Conservation (phyloP, 352 stramenopile species). For the Thraustochytrium striatum region DNA sequence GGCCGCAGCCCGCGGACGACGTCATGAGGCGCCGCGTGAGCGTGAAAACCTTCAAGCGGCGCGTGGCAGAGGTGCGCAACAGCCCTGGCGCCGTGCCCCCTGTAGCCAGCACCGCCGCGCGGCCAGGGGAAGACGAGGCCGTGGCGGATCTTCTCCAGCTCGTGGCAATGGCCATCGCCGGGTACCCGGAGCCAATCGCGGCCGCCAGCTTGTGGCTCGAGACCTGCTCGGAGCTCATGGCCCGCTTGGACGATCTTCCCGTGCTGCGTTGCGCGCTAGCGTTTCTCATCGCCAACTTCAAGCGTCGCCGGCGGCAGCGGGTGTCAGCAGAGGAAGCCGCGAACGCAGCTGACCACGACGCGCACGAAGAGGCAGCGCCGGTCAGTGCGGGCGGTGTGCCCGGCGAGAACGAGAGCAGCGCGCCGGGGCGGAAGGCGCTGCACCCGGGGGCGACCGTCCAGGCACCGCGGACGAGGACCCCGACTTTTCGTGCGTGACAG, state of each 20-base stretch:
- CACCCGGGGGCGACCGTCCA: conserved; percentile 56
- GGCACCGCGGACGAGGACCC: conserved; percentile 64
- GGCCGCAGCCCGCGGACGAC: neutral
- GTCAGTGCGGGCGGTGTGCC: neutral
- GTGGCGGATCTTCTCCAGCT: conserved; percentile 69
- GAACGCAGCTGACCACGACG: too few relatives aligned
- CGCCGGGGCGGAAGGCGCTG: neutral
- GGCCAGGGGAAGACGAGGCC: conserved; percentile 49
- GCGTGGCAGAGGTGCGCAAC: neutral
- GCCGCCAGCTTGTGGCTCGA: conserved; percentile 61
- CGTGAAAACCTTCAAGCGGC: neutral
- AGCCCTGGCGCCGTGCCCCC: neutral
- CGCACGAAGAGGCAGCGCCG: neutral
- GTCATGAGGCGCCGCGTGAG: neutral
- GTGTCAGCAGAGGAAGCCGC: neutral
- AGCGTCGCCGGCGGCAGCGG: neutral
- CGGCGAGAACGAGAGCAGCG: neutral
- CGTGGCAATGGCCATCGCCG: conserved; percentile 76
- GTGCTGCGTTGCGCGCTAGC: neutral
- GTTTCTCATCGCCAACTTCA: conserved; percentile 36
- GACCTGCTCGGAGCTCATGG: conserved; percentile 72
- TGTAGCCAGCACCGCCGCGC: neutral
- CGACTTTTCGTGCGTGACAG: conserved; percentile 67
- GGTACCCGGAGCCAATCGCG: conserved; percentile 65
- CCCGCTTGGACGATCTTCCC: conserved; percentile 56